Conservation (phyloP, 1,284 basidiomycete genomes). For the Pyrrhoderma noxium region DNA sequence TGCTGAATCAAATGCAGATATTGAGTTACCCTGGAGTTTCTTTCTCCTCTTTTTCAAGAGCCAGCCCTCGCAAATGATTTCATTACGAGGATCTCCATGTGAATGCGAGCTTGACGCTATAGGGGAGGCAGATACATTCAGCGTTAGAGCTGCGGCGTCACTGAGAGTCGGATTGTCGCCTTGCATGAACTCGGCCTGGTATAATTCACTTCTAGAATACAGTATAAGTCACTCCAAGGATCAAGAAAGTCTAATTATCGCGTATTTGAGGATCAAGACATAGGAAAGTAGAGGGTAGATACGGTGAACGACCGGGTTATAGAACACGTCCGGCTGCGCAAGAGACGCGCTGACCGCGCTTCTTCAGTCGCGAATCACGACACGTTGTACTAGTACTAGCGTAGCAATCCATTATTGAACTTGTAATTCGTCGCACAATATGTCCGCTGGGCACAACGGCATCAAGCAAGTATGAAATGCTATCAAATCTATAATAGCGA, state of each 20-base stretch:
- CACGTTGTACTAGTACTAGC: too few relatives aligned
- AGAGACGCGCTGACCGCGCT: too few relatives aligned
- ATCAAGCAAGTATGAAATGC: slow-evolving; percentile 8
- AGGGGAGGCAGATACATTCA: slow-evolving; percentile 12
- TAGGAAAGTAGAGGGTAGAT: too few relatives aligned
- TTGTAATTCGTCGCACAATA: neutral
- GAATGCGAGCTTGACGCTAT: neutral
- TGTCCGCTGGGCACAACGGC: neutral
- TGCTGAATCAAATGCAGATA: slow-evolving; percentile 15
- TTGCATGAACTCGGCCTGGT: neutral
- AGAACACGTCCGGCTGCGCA: too few relatives aligned
- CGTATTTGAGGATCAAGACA: too few relatives aligned
- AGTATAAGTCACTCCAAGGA: too few relatives aligned
- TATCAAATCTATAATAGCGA: too few relatives aligned
- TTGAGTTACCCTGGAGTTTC: slow-evolving; percentile 69
- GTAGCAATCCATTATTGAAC: too few relatives aligned
- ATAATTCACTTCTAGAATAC: too few relatives aligned
- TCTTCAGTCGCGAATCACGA: too few relatives aligned
- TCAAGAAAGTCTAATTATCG: too few relatives aligned
- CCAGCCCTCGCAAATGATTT: slow-evolving; percentile 61
- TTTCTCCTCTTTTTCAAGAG: slow-evolving; percentile 75
- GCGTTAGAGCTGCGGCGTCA: slow-evolving; percentile 2
- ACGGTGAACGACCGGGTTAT: too few relatives aligned
- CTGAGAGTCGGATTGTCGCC: slow-evolving; percentile 2
- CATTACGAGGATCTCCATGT: neutral